Conservation (phyloP, 2,329 filamentous ascomycete species). For the Stachybotrys echinatus region DNA sequence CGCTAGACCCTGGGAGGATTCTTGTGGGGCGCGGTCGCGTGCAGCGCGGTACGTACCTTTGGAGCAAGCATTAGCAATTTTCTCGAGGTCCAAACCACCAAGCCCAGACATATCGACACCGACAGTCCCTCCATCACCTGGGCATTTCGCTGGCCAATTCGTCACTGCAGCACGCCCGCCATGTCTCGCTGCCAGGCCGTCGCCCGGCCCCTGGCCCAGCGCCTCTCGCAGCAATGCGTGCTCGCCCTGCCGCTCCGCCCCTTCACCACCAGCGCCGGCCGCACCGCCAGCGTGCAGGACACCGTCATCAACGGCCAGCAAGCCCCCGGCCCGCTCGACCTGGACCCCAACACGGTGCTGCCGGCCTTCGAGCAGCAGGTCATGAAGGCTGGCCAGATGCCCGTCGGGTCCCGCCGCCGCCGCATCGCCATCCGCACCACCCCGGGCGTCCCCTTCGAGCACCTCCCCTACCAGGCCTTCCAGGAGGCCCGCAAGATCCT, state of each 20-base stretch:
- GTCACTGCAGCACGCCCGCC: constrained; percentile 4
- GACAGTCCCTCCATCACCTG: too few relatives aligned
- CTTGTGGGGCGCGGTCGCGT: too few relatives aligned
- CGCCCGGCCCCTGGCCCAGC: constrained; percentile 50
- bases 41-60: too few relatives aligned
- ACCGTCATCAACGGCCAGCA: constrained; percentile 5
- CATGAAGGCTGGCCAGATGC: constrained; percentile 61
- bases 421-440: constrained; percentile 64
- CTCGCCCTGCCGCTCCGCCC: constrained; percentile 17
- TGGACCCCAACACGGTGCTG: constrained; percentile 66
- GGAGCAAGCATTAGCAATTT: too few relatives aligned
- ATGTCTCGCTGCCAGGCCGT: constrained; percentile 60
- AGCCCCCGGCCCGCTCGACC: constrained; percentile 33
- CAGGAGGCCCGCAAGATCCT: constrained; percentile 89
- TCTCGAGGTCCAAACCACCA: constrained; percentile 1
- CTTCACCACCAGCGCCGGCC: constrained; percentile 26
- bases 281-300: constrained; percentile 20
- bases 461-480: constrained; percentile 95
- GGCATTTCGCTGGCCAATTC: constrained; percentile 3
- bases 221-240: constrained; percentile 37
- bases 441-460: constrained; percentile 77
- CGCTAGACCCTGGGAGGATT: too few relatives aligned
- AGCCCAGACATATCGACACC: too few relatives aligned
- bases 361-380: constrained; percentile 57
- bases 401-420: constrained; percentile 79